Evolutionary conservation across 192 early-diverging fungal genomes (phyloP).

Genomic region (Jimgerdemannia flammicorona): DNA sequence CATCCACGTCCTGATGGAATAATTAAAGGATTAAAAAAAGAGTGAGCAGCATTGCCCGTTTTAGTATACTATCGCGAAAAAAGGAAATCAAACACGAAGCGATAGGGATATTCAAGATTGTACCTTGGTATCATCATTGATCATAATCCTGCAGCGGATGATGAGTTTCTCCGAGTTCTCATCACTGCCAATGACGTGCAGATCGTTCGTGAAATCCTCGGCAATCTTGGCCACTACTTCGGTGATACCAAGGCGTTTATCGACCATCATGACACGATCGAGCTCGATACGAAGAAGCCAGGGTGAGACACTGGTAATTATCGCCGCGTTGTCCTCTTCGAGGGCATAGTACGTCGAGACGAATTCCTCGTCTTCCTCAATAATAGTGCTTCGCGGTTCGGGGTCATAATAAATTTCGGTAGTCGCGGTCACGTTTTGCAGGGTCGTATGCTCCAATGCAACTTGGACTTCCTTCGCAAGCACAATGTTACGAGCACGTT

Average conservation of each 20-base stretch:
- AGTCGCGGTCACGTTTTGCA: constrained; percentile 75
- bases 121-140: not conserved
- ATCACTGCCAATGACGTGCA: constrained; percentile 82
- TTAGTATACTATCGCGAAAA: no score
- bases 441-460: constrained; percentile 87
- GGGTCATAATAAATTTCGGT: constrained; percentile 99
- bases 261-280: constrained; percentile 79
- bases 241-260: constrained; percentile 85
- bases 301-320: constrained; percentile 56
- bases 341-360: constrained; percentile 81
- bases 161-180: constrained; percentile 88
- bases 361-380: constrained; percentile 87
- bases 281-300: constrained; percentile 78
- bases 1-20: constrained; percentile 41
- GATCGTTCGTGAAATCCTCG: constrained; percentile 72
- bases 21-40: no score
- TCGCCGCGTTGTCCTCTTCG: constrained; percentile 69
- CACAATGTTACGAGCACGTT: constrained; percentile 70
- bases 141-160: constrained; percentile 84
- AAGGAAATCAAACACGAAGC: no score
- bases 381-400: constrained; percentile 72
- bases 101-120: no score
- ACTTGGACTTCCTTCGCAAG: constrained; percentile 87
- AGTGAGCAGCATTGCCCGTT: no score
- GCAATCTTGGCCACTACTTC: constrained; percentile 77